Percentiles rank a stretch among this genome's conserved stretches.
Evolutionary conservation across 192 early-diverging fungal genomes (phyloP).

Genomic region (Coemansia sp.): DNA sequence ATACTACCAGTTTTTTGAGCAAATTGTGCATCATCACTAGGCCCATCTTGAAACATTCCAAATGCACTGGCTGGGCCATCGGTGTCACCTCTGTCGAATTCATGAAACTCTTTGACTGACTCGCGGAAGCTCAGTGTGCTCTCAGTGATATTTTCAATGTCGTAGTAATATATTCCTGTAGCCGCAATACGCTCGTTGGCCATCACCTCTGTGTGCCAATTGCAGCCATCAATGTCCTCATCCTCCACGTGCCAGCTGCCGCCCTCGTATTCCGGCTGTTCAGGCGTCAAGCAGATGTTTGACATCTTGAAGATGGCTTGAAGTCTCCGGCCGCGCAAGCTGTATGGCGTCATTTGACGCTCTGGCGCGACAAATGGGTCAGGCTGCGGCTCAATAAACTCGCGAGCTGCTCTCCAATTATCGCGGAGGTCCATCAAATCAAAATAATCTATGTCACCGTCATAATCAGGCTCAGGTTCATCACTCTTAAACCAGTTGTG

Average conservation of each 20-base stretch:
- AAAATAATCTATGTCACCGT: slow-evolving; percentile 15
- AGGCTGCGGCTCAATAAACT: slow-evolving; percentile 35
- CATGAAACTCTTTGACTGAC: neutral
- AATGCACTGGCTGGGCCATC: slow-evolving; percentile 31
- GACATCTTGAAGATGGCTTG: slow-evolving; percentile 73
- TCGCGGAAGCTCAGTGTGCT: slow-evolving; percentile 59
- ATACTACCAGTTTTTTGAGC: slow-evolving; percentile 51
- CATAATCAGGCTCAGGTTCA: slow-evolving; percentile 8
- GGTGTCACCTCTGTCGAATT: slow-evolving; percentile 11
- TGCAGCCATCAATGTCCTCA: slow-evolving; percentile 54
- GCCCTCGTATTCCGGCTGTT: slow-evolving; percentile 57
- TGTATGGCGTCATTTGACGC: slow-evolving; percentile 19
- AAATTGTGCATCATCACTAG: neutral
- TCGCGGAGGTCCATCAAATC: slow-evolving; percentile 15
- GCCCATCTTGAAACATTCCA: slow-evolving; percentile 30
- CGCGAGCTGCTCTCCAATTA: slow-evolving; percentile 12
- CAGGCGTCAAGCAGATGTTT: slow-evolving; percentile 64
- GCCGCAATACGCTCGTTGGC: slow-evolving; percentile 69
- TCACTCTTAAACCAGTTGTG: slow-evolving; percentile 23
- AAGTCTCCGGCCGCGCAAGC: slow-evolving; percentile 41
- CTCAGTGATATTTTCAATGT: slow-evolving; percentile 64
- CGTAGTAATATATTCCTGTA: slow-evolving; percentile 72
- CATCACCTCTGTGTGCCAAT: slow-evolving; percentile 68
- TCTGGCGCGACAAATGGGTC: slow-evolving; percentile 40
- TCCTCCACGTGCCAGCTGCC: slow-evolving; percentile 65